A percentile compares a stretch with the other conserved stretches of the same genome.
Conservation (phyloP, 768 basidiomycete species). For the Botryobasidium botryosum region DNA sequence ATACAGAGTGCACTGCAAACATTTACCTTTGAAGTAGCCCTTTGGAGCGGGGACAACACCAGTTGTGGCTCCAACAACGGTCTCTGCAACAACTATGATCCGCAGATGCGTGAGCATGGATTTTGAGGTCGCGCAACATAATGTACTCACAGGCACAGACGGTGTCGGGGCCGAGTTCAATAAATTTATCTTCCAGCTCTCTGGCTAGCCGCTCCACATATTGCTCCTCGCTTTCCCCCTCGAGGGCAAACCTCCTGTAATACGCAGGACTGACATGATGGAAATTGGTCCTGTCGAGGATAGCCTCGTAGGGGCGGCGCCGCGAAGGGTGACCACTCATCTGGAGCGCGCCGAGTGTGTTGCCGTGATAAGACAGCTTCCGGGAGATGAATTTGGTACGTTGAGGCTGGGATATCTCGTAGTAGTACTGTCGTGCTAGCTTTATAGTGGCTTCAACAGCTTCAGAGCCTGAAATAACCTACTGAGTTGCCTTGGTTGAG, state of each 20-base stretch:
- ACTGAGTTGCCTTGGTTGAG: no score
- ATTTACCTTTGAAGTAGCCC: conserved; percentile 72
- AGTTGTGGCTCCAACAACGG: conserved; percentile 74
- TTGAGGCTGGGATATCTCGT: conserved; percentile 32
- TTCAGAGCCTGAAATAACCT: conserved; percentile 67
- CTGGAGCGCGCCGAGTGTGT: conserved; percentile 54
- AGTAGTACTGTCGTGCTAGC: conserved; percentile 48
- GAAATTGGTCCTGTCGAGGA: conserved; percentile 48
- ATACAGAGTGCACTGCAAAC: no score
- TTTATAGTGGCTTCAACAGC: conserved; percentile 83
- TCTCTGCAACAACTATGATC: conserved; percentile 69
- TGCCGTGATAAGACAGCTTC: conserved; percentile 70
- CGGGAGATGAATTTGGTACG: conserved; percentile 68
- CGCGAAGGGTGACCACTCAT: conserved; percentile 49
- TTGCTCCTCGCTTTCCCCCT: conserved; percentile 55
- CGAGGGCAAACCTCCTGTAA: conserved; percentile 54
- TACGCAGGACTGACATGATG: conserved; percentile 84
- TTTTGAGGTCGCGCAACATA: no score
- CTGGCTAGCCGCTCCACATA: conserved; percentile 62
- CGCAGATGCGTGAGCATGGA: no score
- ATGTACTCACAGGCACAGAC: conserved; percentile 55
- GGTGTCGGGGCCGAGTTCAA: conserved; percentile 64
- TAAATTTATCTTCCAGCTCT: conserved; percentile 75
- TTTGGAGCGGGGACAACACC: conserved; percentile 62
- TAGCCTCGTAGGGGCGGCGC: conserved; percentile 47